Evolutionary conservation across 768 basidiomycete genomes (phyloP).

Genomic region (Imleria badia): DNA sequence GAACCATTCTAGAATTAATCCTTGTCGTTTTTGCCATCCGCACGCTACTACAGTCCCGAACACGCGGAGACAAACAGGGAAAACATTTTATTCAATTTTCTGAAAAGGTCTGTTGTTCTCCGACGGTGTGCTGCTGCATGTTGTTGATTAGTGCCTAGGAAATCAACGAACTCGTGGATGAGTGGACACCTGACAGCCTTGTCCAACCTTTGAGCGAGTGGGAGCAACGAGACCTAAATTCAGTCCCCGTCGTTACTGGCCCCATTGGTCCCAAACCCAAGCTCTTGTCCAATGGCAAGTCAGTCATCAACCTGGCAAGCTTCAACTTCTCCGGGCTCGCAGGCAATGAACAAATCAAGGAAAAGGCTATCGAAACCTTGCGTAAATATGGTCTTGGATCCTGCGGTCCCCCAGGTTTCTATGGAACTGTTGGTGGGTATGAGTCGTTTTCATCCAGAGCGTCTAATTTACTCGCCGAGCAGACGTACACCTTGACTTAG

Average conservation of each 20-base stretch:
- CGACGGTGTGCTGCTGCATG: background rate
- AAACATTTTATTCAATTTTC: conserved; percentile 90
- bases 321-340: conserved; percentile 91
- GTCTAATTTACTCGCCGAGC: conserved; percentile 6
- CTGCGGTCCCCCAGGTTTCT: conserved; percentile 97
- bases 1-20: conserved; percentile 87
- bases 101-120: conserved; percentile 69
- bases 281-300: conserved; percentile 67
- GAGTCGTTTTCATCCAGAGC: background rate
- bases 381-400: conserved; percentile 90
- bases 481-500: conserved; percentile 93
- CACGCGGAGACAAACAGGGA: conserved; percentile 77
- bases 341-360: conserved; percentile 84
- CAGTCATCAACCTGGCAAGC: conserved; percentile 81
- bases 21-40: conserved; percentile 85
- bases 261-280: conserved; percentile 83
- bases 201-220: conserved; percentile 55
- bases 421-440: conserved; percentile 85
- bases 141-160: conserved; percentile 53
- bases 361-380: conserved; percentile 79
- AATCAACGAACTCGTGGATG: conserved; percentile 93
- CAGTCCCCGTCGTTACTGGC: conserved; percentile 77
- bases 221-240: conserved; percentile 68
- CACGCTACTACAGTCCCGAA: conserved; percentile 87
- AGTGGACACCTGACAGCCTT: conserved; percentile 90